These are phyloP conservation scores for Pseudotsuga menziesii DNA, from an alignment of 75 land plant species.

Conservation along the genomic window DNA sequence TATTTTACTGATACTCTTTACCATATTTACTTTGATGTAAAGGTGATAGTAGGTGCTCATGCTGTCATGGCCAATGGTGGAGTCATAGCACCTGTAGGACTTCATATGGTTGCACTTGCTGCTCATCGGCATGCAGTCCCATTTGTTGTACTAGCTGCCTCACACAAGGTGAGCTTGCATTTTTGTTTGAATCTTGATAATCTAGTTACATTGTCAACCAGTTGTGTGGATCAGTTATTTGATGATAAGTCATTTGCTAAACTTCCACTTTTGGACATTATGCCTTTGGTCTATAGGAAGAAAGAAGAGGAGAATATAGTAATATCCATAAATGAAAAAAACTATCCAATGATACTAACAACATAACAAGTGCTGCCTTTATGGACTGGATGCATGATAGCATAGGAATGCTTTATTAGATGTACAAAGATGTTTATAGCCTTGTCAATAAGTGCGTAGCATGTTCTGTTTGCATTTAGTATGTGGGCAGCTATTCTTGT, in stretches of 20 bases:
- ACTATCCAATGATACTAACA: not conserved
- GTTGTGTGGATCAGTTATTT: not conserved
- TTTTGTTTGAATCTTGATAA: not conserved
- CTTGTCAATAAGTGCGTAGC: no score
- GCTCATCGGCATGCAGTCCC: slow-evolving; percentile 98
- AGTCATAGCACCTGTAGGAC: slow-evolving; percentile 90
- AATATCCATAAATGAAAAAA: not conserved
- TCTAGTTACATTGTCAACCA: not conserved
- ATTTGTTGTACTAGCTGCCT: slow-evolving; percentile 95
- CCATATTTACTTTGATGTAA: not conserved
- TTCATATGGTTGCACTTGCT: slow-evolving; percentile 97
- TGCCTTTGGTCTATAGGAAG: not conserved
- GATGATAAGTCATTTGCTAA: slow-evolving; percentile 1
- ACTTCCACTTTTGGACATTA: not conserved
- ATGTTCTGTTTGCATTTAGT: no score
- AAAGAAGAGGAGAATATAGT: not conserved
- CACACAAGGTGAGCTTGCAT: slow-evolving; percentile 71
- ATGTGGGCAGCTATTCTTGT: no score
- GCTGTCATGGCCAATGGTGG: slow-evolving; percentile 99
- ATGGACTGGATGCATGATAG: no score
- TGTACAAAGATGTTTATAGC: no score
- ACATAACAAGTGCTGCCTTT: no score
- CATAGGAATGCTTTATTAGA: no score
- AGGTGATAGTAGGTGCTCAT: slow-evolving; percentile 99
- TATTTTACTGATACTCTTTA: not conserved